These are phyloP conservation scores for Alectoria sarmentosa DNA, from an alignment of 495 filamentous ascomycete genomes.

Conservation along the genomic window DNA sequence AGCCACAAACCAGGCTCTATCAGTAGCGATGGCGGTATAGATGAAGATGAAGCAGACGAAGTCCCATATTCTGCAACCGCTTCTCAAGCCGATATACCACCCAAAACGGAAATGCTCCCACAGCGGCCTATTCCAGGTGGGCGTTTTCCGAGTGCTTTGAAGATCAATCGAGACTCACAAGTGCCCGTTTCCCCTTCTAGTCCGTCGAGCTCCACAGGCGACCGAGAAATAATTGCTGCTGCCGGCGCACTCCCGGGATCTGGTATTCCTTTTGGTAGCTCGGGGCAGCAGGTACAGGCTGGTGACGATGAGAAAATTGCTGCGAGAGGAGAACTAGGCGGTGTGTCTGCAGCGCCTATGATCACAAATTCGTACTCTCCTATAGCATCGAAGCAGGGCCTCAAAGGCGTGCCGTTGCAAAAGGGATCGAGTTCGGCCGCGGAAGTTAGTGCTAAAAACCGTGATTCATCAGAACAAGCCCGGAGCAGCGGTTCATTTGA, in stretches of 20 bases:
- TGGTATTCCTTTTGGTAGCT: conserved; percentile 29
- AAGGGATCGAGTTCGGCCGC: not conserved
- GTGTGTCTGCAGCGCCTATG: not conserved
- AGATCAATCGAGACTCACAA: conserved; percentile 72
- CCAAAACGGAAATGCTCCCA: conserved; percentile 40
- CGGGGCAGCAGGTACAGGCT: conserved; percentile 18
- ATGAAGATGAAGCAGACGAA: conserved; percentile 78
- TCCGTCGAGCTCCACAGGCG: conserved; percentile 55
- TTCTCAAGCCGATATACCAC: conserved; percentile 42
- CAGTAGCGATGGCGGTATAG: conserved; percentile 61
- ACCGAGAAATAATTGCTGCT: conserved; percentile 53
- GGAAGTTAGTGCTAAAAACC: not conserved
- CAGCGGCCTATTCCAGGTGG: conserved; percentile 74
- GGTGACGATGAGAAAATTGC: conserved; percentile 14
- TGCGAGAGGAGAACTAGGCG: conserved; percentile 9
- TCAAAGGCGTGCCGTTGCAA: not conserved
- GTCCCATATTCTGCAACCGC: conserved; percentile 60
- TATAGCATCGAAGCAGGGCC: conserved; percentile 9
- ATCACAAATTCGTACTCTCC: conserved; percentile 4
- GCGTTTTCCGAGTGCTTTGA: conserved; percentile 81
- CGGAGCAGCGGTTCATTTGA: not conserved
- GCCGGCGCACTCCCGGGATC: conserved; percentile 47
- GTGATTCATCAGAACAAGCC: not conserved
- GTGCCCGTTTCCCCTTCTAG: conserved; percentile 70
- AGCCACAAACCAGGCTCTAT: conserved; percentile 57